Evolutionary conservation across 2,329 filamentous ascomycete genomes (phyloP), one percentile per base, ranked within the genome.

Genomic region (Trichothecium roseum): DNA sequence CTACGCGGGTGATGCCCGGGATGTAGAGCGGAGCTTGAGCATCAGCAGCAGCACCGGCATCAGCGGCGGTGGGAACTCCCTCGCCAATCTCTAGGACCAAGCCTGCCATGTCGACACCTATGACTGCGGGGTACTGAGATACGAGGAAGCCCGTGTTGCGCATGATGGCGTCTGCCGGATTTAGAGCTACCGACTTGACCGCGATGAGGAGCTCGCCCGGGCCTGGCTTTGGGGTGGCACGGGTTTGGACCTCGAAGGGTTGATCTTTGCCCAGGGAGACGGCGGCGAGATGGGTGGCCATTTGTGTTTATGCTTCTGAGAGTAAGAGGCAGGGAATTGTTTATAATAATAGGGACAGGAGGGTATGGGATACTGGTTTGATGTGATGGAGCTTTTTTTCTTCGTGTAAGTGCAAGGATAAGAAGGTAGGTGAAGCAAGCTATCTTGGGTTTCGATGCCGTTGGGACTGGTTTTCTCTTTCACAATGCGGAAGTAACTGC

Each of bases 141-240:
- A 66, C 56, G 32, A 60, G 55, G 37, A 68, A 52, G 13, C 64
- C 67, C 5, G 49, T 41, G 17, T 57, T 51, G n/a, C 62, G 64
- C 51, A 64, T 60, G 31, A 51, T 31, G 34, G 15, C 38, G 38
- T 72, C 68, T 34, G 64, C 55, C 3, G 66, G 66, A 40, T 72
- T 72, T 27, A 71, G 48, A 12, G 65, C 66, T 5, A 69, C 47
- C 3, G 66, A 62, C 34, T 64, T 63, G 43, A 69, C 59, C 2
- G 48, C 57, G 36, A 72, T 50, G 17, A 70, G 64, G 35, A 72
- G 51, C 30, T 72, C 66, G 20, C 45, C 46, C 14, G 62, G 60
- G 0, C 64, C 63, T 29, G 66, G 62, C 7, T 58, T 59, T 4
- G 63, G 66, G 0, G 65, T 69, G 1, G 49, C 41, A 4, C 63